Evolutionary conservation across 1,284 basidiomycete species (phyloP).

Genomic region (Rhodotorula sp.): DNA sequence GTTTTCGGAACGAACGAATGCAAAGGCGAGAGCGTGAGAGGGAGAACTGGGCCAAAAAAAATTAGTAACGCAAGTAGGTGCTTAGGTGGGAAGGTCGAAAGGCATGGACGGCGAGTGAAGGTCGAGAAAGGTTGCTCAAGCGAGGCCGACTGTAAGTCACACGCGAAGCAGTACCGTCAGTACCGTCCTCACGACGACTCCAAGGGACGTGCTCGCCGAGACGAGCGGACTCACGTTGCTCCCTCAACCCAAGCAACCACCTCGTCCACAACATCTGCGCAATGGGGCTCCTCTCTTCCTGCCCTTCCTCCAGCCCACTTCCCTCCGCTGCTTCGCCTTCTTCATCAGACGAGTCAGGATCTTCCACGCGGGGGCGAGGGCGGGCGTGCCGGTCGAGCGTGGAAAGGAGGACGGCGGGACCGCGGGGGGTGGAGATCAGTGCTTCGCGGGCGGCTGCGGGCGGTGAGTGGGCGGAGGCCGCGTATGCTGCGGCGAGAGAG

Average conservation of each 20-base stretch:
- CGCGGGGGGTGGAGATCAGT: conserved; percentile 23
- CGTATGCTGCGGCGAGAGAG: not conserved
- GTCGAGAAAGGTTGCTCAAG: not conserved
- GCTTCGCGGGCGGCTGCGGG: conserved; percentile 5
- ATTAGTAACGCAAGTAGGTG: not conserved
- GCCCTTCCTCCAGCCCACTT: not conserved
- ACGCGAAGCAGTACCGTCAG: not conserved
- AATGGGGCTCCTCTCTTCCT: conserved; percentile 62
- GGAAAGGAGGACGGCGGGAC: conserved; percentile 34
- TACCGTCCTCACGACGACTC: too few relatives aligned
- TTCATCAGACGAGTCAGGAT: not conserved
- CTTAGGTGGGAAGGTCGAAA: not conserved
- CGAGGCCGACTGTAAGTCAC: not conserved
- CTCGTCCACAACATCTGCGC: conserved; percentile 91
- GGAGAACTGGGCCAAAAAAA: too few relatives aligned
- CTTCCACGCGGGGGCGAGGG: too few relatives aligned
- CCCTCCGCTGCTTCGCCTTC: conserved; percentile 55
- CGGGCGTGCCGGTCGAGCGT: conserved; percentile 4
- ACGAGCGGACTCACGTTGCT: conserved; percentile 29
- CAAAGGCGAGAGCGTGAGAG: too few relatives aligned
- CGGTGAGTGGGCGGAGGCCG: not conserved
- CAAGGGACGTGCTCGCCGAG: not conserved
- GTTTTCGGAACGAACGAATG: not conserved
- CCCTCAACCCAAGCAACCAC: conserved; percentile 83
- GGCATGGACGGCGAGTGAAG: not conserved